Base-by-base conservation (phyloP, 164 flowering plant genomes). In the Brasenia schreberi region DNA sequence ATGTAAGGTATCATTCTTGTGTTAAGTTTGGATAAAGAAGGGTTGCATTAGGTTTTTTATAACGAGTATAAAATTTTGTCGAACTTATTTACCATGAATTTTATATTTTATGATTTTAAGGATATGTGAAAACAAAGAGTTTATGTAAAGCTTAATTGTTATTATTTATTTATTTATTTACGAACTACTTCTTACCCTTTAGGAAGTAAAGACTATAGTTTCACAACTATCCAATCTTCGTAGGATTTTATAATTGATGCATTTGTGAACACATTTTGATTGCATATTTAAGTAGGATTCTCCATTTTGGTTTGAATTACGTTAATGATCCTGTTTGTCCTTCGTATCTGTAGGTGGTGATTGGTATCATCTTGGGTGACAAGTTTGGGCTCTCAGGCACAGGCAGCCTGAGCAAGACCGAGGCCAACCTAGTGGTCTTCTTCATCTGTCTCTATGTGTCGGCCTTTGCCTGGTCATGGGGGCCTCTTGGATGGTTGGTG, bases 401-500 rank as follows among this genome's bases (percentile, higher is more conserved):
- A 16, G 74, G 71, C 43, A 33, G 59, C 19, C 45, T 76, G 19
- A 14, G 74, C 11, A 70, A 65, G 61, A n/a, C 49, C 23, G 59
- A 59, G 17, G 73, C 76, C 2, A 11, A 59, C n/a, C 2, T 66
- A 0, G 68, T 76, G 5, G 64, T 76, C 7, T 19, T 59, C 53
- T 65, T 73, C 66, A 68, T 76, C 33, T 76, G 76, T 45, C 7
- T 68, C 44, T 76, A 76, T n/a, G 76, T 76, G 0, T 67, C 79
- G 1, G 76, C 70, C 5, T 76, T 73, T 18, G 76, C 79, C 5
- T 73, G 76, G 76, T 73, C 79, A 3, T 76, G 79, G 76, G 79
- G 79, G 0, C 79, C 79, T 0, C 66, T 76, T 33, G 76, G 76
- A 3, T 76, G 79, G 79, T 63, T 76, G 43, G 76, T 76, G 0